Evolutionary conservation across 2,329 filamentous ascomycete species (phyloP).

Genomic region (Pseudogymnoascus sp.): DNA sequence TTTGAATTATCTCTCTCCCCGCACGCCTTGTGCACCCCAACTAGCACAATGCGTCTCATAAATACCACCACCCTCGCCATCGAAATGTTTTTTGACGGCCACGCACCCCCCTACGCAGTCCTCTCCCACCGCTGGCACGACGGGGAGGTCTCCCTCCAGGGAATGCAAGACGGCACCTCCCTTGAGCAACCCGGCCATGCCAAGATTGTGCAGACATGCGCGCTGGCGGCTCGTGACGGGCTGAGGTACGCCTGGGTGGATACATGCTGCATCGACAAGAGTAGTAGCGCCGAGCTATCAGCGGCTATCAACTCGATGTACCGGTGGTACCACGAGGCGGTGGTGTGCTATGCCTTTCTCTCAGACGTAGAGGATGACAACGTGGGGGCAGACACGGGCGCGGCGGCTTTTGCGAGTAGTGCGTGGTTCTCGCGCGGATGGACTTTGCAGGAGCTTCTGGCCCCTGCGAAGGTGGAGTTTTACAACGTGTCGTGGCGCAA

Average conservation of each 20-base stretch:
- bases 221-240: slow-evolving; percentile 11
- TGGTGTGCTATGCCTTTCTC: slow-evolving; percentile 17
- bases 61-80: slow-evolving; percentile 12
- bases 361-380: slow-evolving; percentile 12
- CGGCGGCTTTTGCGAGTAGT: neutral
- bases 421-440: slow-evolving; percentile 16
- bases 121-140: slow-evolving; percentile 29
- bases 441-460: slow-evolving; percentile 17
- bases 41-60: slow-evolving; percentile 13
- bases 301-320: slow-evolving; percentile 21
- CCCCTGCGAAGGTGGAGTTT: slow-evolving; percentile 13
- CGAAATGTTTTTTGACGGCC: slow-evolving; percentile 12
- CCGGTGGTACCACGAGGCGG: slow-evolving; percentile 17
- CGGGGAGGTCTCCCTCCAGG: slow-evolving; percentile 26
- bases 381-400: neutral
- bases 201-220: slow-evolving; percentile 10
- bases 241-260: slow-evolving; percentile 14
- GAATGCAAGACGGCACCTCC: slow-evolving; percentile 23
- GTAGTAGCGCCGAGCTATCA: slow-evolving; percentile 19
- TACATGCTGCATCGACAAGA: slow-evolving; percentile 22
- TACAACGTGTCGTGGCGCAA: slow-evolving; percentile 13
- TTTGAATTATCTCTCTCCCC: neutral
- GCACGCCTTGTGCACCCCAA: neutral
- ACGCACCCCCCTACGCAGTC: slow-evolving; percentile 27
- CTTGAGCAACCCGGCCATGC: slow-evolving; percentile 5